A percentile compares a stretch with the other conserved stretches of the same genome.
Evolutionary conservation across 2,329 filamentous ascomycete genomes (phyloP).

Genomic region (Penicillium palitans): DNA sequence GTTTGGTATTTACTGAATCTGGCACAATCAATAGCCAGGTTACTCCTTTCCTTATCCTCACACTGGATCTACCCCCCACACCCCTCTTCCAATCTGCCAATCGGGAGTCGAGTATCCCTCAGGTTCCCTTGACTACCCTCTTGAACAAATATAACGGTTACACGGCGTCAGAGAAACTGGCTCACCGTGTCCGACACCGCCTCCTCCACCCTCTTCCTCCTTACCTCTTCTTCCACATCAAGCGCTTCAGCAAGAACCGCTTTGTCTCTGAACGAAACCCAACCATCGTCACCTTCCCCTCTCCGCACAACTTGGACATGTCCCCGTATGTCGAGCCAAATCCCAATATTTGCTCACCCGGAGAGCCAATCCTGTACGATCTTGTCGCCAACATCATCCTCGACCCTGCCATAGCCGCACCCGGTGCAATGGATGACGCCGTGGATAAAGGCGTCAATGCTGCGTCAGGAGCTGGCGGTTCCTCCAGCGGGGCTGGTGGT

Average conservation of each 20-base stretch:
- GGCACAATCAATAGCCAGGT: constrained; percentile 74
- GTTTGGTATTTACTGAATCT: constrained; percentile 89
- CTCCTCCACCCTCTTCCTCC: constrained; percentile 88
- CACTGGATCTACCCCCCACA: constrained; percentile 85
- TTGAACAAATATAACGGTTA: constrained; percentile 91
- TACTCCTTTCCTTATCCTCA: constrained; percentile 84
- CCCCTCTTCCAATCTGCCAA: constrained; percentile 95
- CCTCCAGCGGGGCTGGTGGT: constrained; percentile 69
- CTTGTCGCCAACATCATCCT: constrained; percentile 86
- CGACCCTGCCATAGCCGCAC: constrained; percentile 56
- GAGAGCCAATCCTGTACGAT: constrained; percentile 91
- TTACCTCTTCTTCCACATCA: constrained; percentile 90
- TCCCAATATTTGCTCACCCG: constrained; percentile 65
- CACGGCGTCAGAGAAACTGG: constrained; percentile 81
- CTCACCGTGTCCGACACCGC: constrained; percentile 84
- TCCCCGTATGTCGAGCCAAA: constrained; percentile 89
- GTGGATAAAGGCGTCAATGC: constrained; percentile 41
- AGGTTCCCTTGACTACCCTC: constrained; percentile 71
- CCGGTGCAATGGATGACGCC: constrained; percentile 59
- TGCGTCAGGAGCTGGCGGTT: constrained; percentile 36
- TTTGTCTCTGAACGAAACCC: constrained; percentile 95
- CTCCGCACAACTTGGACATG: constrained; percentile 79
- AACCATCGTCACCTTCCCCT: constrained; percentile 95
- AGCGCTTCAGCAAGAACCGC: constrained; percentile 95
- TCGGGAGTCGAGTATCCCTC: constrained; percentile 91